Evolutionary conservation across 2,329 filamentous ascomycete genomes (phyloP), one percentile per base, ranked within the genome.

Genomic region (Corinectria fuckeliana): DNA sequence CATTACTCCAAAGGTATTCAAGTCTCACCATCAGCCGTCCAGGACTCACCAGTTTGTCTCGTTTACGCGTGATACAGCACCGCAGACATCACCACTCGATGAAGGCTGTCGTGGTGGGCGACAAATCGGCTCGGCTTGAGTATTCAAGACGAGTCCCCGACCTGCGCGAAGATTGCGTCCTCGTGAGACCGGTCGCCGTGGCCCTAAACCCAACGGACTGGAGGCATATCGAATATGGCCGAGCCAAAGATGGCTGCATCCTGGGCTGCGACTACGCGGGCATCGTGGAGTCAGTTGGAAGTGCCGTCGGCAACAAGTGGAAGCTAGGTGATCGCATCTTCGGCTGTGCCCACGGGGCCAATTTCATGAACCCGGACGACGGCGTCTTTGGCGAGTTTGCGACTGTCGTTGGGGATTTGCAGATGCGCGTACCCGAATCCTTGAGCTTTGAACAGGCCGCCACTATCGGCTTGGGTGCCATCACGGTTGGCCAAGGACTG

Each of bases 251-350:
- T 18, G 67, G 69, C 14, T 47, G 59, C 4, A 61, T 68, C 23
- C 56, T 75, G 32, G 80, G 80, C 14, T 80, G 76, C 49, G 82
- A 84, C 64, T 83, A 78, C 53, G 77, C 78, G 26, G 81, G 82
- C 18, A 67, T 78, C 13, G 76, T 84, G 1, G 75, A 80, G 30
- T 74, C 79, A 41, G 72, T 83, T n/a, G 81, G 81, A 3, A 56
- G 67, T 3, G 75, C 74, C 20, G 76, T 80, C 16, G 58, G 41
- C 6, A 63, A 60, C 57, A 48, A 64, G 2, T 77, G 82, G 57
- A 76, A 77, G 64, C 76, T 75, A 23, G 82, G 83, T 2, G 82
- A 85, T 59, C 76, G 81, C 38, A 72, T 84, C 28, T 69, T 71
- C 21, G 82, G 82, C 5, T 65, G 76, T 11, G 67, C 60, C 1